Percentiles rank a stretch among this genome's conserved stretches.
phyloP scores from a whole-genome alignment of 179 eudicot genomes.

The Spinacia oleracea region DNA sequence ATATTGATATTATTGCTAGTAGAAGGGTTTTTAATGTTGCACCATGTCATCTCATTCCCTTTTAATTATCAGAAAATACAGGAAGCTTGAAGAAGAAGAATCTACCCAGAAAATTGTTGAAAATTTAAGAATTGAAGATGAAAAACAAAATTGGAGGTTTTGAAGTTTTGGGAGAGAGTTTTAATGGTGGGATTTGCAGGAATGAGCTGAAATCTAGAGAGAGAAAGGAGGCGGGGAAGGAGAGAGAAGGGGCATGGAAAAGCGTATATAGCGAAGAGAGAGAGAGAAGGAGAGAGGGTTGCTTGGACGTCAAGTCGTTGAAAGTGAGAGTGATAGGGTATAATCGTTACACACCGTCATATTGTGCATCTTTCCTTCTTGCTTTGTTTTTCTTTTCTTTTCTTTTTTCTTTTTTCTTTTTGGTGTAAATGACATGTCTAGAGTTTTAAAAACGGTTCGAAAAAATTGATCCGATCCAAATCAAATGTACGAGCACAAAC shows the following conservation, averaged over 20 bases:
- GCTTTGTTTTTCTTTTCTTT: neutral
- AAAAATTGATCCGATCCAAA: too few species aligned
- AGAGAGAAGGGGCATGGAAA: conserved; percentile 19
- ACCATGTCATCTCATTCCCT: conserved; percentile 60
- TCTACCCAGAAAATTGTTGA: neutral
- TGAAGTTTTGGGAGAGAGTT: neutral
- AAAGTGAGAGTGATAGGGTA: conserved; percentile 22
- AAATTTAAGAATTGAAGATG: neutral
- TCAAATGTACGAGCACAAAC: too few species aligned
- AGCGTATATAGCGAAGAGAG: conserved; percentile 16
- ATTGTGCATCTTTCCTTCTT: neutral
- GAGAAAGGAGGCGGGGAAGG: conserved; percentile 10
- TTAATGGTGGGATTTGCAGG: neutral
- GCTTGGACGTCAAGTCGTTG: conserved; percentile 78
- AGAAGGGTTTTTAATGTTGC: conserved; percentile 34
- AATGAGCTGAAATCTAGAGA: neutral
- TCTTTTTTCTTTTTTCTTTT: neutral
- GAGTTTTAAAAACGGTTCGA: too few species aligned
- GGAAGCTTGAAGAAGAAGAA: neutral
- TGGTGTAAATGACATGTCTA: too few species aligned
- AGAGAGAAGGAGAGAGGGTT: conserved; percentile 32
- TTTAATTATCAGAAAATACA: neutral
- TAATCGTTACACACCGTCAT: conserved; percentile 21
- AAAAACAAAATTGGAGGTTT: neutral
- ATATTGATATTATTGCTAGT: conserved; percentile 16